Percentiles rank a stretch among this genome's conserved stretches.
phyloP scores from a whole-genome alignment of 257 asterid genomes.

The Primulina eburnea region DNA sequence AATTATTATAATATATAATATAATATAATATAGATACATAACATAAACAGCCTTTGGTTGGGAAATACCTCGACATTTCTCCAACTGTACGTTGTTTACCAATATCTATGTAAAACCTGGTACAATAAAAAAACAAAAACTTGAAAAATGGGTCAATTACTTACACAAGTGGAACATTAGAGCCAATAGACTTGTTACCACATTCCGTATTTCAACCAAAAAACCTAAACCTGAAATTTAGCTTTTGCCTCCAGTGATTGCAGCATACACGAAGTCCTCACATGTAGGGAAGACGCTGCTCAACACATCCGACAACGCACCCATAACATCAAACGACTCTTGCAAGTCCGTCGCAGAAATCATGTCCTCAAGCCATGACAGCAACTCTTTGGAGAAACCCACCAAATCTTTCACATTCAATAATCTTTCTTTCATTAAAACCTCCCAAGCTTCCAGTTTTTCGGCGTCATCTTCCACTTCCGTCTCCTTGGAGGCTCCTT shows the following conservation, averaged over 20 bases:
- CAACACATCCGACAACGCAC: constrained; percentile 67
- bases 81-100: not conserved
- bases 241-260: constrained; percentile 62
- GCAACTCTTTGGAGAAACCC: constrained; percentile 78
- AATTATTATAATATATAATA: no score
- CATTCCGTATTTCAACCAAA: not conserved
- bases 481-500: constrained; percentile 24
- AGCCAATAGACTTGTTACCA: not conserved
- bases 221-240: constrained; percentile 10
- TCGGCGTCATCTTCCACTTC: constrained; percentile 53
- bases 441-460: constrained; percentile 81
- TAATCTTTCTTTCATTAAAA: constrained; percentile 69
- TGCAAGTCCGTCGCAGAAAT: constrained; percentile 63
- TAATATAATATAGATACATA: no score
- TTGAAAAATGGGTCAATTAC: not conserved
- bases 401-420: constrained; percentile 76
- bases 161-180: not conserved
- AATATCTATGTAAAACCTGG: not conserved
- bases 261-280: constrained; percentile 80
- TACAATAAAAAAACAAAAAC: not conserved
- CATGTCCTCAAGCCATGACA: constrained; percentile 86
- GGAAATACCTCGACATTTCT: not conserved
- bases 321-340: constrained; percentile 82
- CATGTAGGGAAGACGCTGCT: constrained; percentile 49
- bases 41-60: not conserved